Evolutionary conservation across 2,329 filamentous ascomycete species (phyloP).

Genomic region (Hypoxylon sp.): DNA sequence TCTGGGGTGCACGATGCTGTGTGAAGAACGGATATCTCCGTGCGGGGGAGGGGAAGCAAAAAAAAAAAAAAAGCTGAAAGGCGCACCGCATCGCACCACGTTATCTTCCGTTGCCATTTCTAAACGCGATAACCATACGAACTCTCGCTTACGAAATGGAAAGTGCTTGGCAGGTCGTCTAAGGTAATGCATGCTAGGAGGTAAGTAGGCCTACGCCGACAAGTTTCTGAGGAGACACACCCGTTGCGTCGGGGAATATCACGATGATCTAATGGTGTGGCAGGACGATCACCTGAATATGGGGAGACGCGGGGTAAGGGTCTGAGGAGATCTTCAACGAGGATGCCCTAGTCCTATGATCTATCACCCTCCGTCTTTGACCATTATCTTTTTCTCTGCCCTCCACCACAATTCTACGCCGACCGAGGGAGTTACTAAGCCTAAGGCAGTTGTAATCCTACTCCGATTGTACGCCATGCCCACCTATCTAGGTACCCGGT

Average conservation of each 20-base stretch:
- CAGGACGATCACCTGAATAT: conserved; percentile 29
- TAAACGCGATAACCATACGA: conserved; percentile 17
- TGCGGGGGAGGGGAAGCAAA: conserved; percentile 39
- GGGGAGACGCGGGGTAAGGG: conserved; percentile 41
- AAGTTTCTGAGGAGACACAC: conserved; percentile 18
- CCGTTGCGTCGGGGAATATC: conserved; percentile 36
- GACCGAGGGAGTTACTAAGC: not conserved
- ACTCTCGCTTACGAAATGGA: conserved; percentile 26
- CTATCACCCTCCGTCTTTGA: conserved; percentile 24
- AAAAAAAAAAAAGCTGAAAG: conserved; percentile 17
- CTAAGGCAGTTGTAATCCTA: conserved; percentile 15
- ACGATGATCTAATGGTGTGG: conserved; percentile 23
- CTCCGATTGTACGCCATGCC: conserved; percentile 16
- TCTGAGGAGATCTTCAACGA: conserved; percentile 31
- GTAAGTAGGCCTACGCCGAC: conserved; percentile 24
- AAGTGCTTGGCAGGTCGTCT: conserved; percentile 17
- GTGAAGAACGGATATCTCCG: conserved; percentile 31
- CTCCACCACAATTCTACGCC: conserved; percentile 12
- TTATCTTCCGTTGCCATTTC: not conserved
- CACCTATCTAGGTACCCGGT: not conserved
- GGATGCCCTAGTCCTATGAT: conserved; percentile 21
- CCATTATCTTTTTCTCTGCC: conserved; percentile 21
- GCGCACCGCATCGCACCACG: not conserved
- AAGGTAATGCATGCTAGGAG: conserved; percentile 20
- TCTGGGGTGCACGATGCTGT: conserved; percentile 29